phyloP scores from a whole-genome alignment of 2,329 filamentous ascomycete species.

The Leptographium procerum region DNA sequence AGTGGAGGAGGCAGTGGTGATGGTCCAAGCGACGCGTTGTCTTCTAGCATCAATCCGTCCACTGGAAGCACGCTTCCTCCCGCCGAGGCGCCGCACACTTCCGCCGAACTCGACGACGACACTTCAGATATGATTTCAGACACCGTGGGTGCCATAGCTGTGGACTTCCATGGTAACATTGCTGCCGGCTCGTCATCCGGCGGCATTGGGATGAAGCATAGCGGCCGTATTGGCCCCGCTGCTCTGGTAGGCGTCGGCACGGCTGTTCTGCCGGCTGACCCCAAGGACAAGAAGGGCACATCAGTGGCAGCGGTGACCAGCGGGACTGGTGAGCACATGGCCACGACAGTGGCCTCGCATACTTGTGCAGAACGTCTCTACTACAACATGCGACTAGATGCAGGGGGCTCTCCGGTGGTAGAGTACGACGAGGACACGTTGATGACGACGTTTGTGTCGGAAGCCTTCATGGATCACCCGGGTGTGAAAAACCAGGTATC shows the following conservation, averaged over 20 bases:
- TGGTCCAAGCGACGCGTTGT: not conserved
- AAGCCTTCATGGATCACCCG: slow-evolving; percentile 90
- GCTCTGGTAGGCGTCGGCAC: slow-evolving; percentile 88
- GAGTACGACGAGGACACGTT: slow-evolving; percentile 67
- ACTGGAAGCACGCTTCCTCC: not conserved
- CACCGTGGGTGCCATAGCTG: slow-evolving; percentile 90
- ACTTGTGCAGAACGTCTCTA: slow-evolving; percentile 81
- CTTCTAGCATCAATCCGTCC: not conserved
- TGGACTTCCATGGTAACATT: slow-evolving; percentile 76
- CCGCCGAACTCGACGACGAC: not conserved
- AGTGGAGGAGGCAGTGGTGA: slow-evolving; percentile 4
- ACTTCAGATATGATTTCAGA: slow-evolving; percentile 58
- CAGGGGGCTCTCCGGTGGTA: slow-evolving; percentile 48
- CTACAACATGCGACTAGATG: slow-evolving; percentile 49
- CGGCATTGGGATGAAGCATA: slow-evolving; percentile 97
- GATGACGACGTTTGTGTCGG: slow-evolving; percentile 63
- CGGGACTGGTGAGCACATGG: slow-evolving; percentile 96
- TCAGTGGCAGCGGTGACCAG: slow-evolving; percentile 80
- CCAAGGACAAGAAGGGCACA: slow-evolving; percentile 54
- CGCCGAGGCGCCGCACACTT: not conserved
- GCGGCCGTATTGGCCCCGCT: slow-evolving; percentile 81
- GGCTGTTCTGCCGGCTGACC: slow-evolving; percentile 69
- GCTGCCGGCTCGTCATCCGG: slow-evolving; percentile 93
- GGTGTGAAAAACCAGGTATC: slow-evolving; percentile 72
- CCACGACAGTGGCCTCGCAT: slow-evolving; percentile 82